Evolutionary conservation across 306 rosid genomes (phyloP).

Genomic region (Amphicarpaea edgeworthii): DNA sequence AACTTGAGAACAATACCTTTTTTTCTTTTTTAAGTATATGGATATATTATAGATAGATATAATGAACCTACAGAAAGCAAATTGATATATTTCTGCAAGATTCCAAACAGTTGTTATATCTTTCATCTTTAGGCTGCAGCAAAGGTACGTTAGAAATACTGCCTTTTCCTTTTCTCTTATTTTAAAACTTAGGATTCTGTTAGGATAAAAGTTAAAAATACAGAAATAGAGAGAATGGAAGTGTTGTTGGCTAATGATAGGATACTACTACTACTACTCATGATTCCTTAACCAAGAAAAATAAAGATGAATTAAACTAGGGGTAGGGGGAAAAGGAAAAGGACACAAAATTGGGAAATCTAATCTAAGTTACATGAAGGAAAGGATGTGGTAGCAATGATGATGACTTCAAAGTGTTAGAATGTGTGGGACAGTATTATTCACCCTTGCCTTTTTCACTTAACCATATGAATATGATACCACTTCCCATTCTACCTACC

Average conservation of each 20-base stretch:
- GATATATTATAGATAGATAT: not conserved
- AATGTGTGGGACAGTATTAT: constrained; percentile 60
- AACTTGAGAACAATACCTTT: not conserved
- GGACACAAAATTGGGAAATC: constrained; percentile 31
- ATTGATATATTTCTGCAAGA: constrained; percentile 3
- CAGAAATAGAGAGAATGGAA: constrained; percentile 28
- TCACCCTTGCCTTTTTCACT: constrained; percentile 44
- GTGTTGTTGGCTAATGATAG: constrained; percentile 38
- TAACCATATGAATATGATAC: constrained; percentile 39
- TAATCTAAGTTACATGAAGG: constrained; percentile 20
- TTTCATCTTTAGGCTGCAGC: constrained; percentile 36
- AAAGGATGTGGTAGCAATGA: constrained; percentile 56
- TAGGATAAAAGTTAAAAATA: constrained; percentile 2
- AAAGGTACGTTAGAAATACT: constrained; percentile 33
- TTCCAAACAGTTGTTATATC: constrained; percentile 2
- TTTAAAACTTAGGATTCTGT: constrained; percentile 56
- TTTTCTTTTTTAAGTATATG: not conserved
- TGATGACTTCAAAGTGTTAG: constrained; percentile 53
- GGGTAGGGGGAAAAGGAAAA: not conserved
- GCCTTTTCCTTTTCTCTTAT: constrained; percentile 36
- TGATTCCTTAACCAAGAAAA: constrained; percentile 26
- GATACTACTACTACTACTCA: constrained; percentile 35
- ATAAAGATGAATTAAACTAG: constrained; percentile 26
- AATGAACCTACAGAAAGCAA: constrained; percentile 1
- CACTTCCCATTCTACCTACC: constrained; percentile 21